Evolutionary conservation across 331 rosid genomes (phyloP), one percentile per base, ranked within the genome.

Genomic region (Pyracantha coccinea): DNA sequence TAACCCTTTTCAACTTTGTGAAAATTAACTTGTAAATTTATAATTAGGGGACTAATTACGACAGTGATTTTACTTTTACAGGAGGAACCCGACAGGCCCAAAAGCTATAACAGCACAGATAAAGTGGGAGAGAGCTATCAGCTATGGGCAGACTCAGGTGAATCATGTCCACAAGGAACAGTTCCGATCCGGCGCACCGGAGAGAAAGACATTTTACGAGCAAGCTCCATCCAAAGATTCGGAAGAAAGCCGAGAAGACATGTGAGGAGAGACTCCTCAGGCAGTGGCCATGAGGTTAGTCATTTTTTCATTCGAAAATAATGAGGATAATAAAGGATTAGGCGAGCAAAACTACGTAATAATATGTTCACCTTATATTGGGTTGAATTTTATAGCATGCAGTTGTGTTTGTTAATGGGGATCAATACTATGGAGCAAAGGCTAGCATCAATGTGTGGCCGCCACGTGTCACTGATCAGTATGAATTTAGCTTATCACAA

Each of bases 401-500:
- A 72, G 97, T 95, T 74, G 86, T 95, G 24, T 92, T 77, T 86
- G 96, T 88, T 28, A 92, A 95, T 83, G 97, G 99, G 66, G 99
- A 95, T 45, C 93, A 90, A 79, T 95, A 85, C 35, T 95, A 86
- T 78, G 97, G 99, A 84, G 99, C 99, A 83, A 95, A 89, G 84
- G 96, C 97, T 53, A 88, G 83, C 73, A 35, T 95, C 70, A 95
- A 90, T 58, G 99, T 95, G 15, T 95, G 99, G 99, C 54, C 97
- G 3, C 97, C 99, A 1, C 72, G 64, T 0, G 99, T 95, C 61
- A 84, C 85, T 3, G 89, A 92, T 78, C 91, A 76, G 72, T 85
- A 85, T 45, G 99, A 95, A 61, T 95, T 95, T 83, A 95, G 99
- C 81, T 92, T 95, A 62, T 95, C 99, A 77, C 99, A 95, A 73